A percentile compares a stretch with the other conserved stretches of the same genome.
These are phyloP conservation scores for Yarrowia galli DNA, from an alignment of 1,139 yeast genomes.

Conservation along the genomic window DNA sequence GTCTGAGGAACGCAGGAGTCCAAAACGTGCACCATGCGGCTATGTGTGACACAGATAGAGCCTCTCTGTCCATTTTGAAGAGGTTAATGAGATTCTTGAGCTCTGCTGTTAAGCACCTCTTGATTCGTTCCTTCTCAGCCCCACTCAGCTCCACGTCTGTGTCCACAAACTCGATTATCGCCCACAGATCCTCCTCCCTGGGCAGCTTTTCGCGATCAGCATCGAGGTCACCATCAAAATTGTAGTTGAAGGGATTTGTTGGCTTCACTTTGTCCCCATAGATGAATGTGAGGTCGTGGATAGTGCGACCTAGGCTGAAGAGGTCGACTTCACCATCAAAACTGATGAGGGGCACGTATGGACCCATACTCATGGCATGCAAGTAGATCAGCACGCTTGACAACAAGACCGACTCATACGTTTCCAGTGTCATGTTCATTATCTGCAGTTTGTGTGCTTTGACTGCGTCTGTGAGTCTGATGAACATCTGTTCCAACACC, in stretches of 20 bases:
- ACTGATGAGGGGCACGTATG: neutral
- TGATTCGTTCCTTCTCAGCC: neutral
- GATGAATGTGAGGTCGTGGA: slow-evolving; percentile 5
- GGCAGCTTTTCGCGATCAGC: neutral
- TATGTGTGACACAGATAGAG: slow-evolving; percentile 1
- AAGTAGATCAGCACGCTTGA: slow-evolving; percentile 4
- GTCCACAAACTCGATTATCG: slow-evolving; percentile 13
- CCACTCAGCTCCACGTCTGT: neutral
- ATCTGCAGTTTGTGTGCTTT: slow-evolving; percentile 9
- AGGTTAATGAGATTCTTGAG: slow-evolving; percentile 9
- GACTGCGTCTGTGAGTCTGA: neutral
- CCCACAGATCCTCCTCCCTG: slow-evolving; percentile 18
- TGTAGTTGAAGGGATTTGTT: neutral
- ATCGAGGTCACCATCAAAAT: neutral
- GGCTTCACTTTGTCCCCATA: neutral
- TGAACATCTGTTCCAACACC: slow-evolving; percentile 3
- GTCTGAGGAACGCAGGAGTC: neutral
- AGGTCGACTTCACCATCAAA: slow-evolving; percentile 17
- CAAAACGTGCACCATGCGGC: slow-evolving; percentile 22
- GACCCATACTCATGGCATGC: slow-evolving; percentile 18
- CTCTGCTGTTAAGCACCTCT: slow-evolving; percentile 7
- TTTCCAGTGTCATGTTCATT: neutral
- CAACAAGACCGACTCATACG: slow-evolving; percentile 1
- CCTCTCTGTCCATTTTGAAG: neutral
- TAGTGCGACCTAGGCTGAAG: slow-evolving; percentile 2